phyloP scores from a whole-genome alignment of 2,329 filamentous ascomycete species.

The Apiospora saccharicola region DNA sequence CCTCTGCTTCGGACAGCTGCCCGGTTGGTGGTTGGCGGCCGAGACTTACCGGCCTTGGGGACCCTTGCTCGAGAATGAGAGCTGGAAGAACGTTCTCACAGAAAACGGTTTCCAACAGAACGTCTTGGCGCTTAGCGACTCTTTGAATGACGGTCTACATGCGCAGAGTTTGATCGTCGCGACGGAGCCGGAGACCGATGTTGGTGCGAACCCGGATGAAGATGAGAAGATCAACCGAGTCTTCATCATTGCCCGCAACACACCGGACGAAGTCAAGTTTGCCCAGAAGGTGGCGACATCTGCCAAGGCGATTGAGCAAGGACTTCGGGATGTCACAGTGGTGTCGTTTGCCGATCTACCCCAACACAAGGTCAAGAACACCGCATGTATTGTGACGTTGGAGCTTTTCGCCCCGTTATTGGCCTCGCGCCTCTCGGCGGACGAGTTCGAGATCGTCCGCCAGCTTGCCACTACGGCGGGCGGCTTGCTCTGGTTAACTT shows the following conservation, averaged over 20 bases:
- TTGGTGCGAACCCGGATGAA: not conserved
- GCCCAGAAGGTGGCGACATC: not conserved
- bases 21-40: constrained; percentile 22
- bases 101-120: not conserved
- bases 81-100: not conserved
- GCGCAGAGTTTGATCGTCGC: constrained; percentile 23
- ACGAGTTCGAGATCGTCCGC: constrained; percentile 25
- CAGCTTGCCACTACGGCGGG: constrained; percentile 26
- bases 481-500: constrained; percentile 17
- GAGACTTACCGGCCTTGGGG: constrained; percentile 15
- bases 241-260: not conserved
- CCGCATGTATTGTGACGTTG: constrained; percentile 11
- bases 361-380: constrained; percentile 17
- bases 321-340: not conserved
- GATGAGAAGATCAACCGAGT: not conserved
- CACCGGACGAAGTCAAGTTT: not conserved
- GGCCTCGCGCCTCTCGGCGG: not conserved
- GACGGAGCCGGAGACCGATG: not conserved
- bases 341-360: constrained; percentile 5
- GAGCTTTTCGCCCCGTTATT: constrained; percentile 4
- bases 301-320: not conserved
- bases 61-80: not conserved
- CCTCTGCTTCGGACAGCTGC: constrained; percentile 22
- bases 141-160: not conserved
- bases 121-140: not conserved